These are phyloP conservation scores for Schizonepeta tenuifolia DNA, from an alignment of 257 asterid species.

Conservation along the genomic window DNA sequence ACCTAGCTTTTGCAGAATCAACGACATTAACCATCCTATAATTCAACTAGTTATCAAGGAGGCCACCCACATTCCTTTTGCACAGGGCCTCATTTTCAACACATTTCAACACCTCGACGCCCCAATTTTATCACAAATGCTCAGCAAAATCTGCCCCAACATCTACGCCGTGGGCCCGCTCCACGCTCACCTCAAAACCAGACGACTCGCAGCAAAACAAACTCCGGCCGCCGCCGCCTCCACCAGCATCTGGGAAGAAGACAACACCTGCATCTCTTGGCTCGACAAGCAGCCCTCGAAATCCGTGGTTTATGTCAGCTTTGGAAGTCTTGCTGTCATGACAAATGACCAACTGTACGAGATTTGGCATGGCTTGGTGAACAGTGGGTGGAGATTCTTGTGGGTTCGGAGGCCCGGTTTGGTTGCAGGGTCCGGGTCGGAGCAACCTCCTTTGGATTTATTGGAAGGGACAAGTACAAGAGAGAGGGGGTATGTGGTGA, in stretches of 20 bases:
- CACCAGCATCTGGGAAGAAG: constrained; percentile 59
- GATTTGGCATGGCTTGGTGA: constrained; percentile 67
- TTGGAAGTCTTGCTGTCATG: constrained; percentile 60
- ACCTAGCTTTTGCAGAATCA: constrained; percentile 56
- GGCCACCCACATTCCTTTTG: constrained; percentile 43
- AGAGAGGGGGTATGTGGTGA: constrained; percentile 45
- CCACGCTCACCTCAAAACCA: constrained; percentile 50
- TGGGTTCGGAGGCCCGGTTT: constrained; percentile 69
- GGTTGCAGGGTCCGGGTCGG: constrained; percentile 22
- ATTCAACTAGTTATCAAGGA: constrained; percentile 43
- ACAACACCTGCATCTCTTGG: constrained; percentile 58
- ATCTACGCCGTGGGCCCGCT: constrained; percentile 72
- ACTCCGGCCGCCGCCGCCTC: constrained; percentile 15
- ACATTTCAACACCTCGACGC: constrained; percentile 67
- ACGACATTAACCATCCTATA: constrained; percentile 28
- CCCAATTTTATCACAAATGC: constrained; percentile 48
- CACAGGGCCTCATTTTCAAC: constrained; percentile 71
- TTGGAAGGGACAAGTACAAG: constrained; percentile 39
- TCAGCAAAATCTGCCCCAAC: constrained; percentile 40
- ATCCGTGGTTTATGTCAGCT: constrained; percentile 66
- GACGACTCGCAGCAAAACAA: constrained; percentile 12
- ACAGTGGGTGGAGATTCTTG: constrained; percentile 61
- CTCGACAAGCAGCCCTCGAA: constrained; percentile 50
- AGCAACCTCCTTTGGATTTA: constrained; percentile 27
- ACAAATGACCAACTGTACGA: constrained; percentile 48